Evolutionary conservation across 768 basidiomycete genomes (phyloP), one percentile per base, ranked within the genome.

Genomic region (Hirschioporus abietinus): DNA sequence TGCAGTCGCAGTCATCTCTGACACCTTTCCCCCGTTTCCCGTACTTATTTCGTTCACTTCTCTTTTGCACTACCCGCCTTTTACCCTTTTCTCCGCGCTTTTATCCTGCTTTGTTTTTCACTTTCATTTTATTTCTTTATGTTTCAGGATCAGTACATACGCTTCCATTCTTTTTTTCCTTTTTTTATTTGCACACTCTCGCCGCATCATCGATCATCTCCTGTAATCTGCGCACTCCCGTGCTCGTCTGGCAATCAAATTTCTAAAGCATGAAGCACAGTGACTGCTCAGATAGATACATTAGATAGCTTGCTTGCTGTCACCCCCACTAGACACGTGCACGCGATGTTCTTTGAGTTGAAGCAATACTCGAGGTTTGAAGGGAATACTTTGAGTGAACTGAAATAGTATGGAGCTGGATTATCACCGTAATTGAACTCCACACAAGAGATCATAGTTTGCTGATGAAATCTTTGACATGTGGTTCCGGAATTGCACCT

Each of bases 401-500:
- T 15, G 20, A 3, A 5, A 30, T 30, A 30, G 2, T 30, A 30
- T 30, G 30, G 30, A 30, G 8, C 30, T 30, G 30, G 30, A 30
- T n/a, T n/a, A 30, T 8, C 30, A 30, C 30, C 4, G 42, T 52
- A 2, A 52, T 52, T 10, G 12, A 52, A 52, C 6, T 15, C 42
- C 42, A 20, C 42, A 1, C 12, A 10, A 15, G 20, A 52, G 24
- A 66, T 68, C 74, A 77, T 30, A 88, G 59, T 60, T 70, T 72
- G 67, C 80, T 76, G 61, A 89, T 71, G 69, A 87, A 86, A 61
- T 78, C 70, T 65, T 75, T 75, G 23, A 89, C 75, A 0, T 75
- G 78, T 30, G 69, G 67, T 69, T 84, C 82, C 24, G 79, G 77
- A 35, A 84, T 74, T 3, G 87, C 86, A 60, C 89, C 91, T 1